Base-by-base conservation (phyloP, 2,329 filamentous ascomycete species). In the Parastagonospora nodorum region DNA sequence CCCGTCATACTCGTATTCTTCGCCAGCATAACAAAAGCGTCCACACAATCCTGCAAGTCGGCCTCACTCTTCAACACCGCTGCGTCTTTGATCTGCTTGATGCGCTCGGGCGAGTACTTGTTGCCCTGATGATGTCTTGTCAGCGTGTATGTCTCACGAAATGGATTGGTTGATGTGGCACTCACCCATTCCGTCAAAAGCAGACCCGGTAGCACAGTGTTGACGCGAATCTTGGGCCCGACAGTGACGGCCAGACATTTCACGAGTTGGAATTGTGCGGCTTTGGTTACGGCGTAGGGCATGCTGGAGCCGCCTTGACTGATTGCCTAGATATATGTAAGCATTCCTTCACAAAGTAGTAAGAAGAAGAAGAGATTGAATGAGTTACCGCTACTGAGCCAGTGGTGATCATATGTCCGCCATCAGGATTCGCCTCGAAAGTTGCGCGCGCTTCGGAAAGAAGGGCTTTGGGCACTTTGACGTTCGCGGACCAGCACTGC, bases 221-320 rank as follows among this genome's bases (percentile, higher is more conserved):
- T 89, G 37, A 87, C 77, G 30, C 87, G 75, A 29, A 87, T 77
- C 67, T 87, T 88, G 5, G 78, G 75, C 0, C 85, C 85, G 58
- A 87, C 83, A 4, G 81, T 85, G 47, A 77, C 74, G 2, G 85
- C 86, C 12, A 89, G 75, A 58, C 84, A 85, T 61, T 85, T 86
- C 75, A 88, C 85, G 43, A 88, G 72, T 67, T 89, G 87, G 51
- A 88, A 61, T 51, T 83, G 82, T 5, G 90, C 90, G 1, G 89
- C 88, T 69, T 94, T 94, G 32, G 88, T 89, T 14, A 92, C 87
- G 0, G 85, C 80, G 65, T 94, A 94, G 3, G 90, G 84, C 86
- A 86, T 81, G 36, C 80, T 82, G 58, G 80, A 83, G 4, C 84
- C 84, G 45, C 67, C 69, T 44, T 81, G 70, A n/a, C 75, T 66